Percentiles rank a stretch among this genome's conserved stretches.
phyloP scores from a whole-genome alignment of 495 filamentous ascomycete species.

The Friedmanniomyces simplex region DNA sequence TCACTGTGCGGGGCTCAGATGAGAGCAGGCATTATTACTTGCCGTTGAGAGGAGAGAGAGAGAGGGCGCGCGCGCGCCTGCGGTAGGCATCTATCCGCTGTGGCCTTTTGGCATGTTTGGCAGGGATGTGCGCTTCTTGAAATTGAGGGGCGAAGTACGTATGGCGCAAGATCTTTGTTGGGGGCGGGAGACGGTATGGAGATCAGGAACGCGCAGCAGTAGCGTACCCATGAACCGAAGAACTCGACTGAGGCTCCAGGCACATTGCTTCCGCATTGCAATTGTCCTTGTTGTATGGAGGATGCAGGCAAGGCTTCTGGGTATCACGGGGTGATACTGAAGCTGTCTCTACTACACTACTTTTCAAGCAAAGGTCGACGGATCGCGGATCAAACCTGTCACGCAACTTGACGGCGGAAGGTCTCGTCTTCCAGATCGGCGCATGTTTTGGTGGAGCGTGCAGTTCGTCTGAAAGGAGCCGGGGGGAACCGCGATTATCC shows the following conservation, averaged over 20 bases:
- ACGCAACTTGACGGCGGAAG: too few species aligned
- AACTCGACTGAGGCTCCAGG: neutral
- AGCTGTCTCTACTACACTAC: too few species aligned
- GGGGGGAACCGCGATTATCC: neutral
- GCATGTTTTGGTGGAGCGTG: conserved; percentile 3
- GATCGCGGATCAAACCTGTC: too few species aligned
- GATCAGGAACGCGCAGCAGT: conserved; percentile 18
- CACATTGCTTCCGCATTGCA: too few species aligned
- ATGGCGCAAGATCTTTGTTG: conserved; percentile 9
- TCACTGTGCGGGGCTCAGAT: too few species aligned
- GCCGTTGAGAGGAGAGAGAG: too few species aligned
- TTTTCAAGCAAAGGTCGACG: too few species aligned
- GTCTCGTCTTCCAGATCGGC: neutral
- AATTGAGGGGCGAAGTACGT: neutral
- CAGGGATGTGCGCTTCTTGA: conserved; percentile 15
- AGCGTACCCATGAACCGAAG: conserved; percentile 1
- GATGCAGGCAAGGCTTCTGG: too few species aligned
- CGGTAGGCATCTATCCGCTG: neutral
- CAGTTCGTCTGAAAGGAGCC: neutral
- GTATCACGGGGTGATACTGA: too few species aligned
- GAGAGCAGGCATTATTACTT: too few species aligned
- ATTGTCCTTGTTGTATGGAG: too few species aligned
- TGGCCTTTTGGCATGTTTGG: neutral
- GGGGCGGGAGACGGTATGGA: conserved; percentile 1
- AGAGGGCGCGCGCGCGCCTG: neutral